Base-by-base conservation (phyloP, 2,329 filamentous ascomycete genomes). In the Grosmannia penicillata region DNA sequence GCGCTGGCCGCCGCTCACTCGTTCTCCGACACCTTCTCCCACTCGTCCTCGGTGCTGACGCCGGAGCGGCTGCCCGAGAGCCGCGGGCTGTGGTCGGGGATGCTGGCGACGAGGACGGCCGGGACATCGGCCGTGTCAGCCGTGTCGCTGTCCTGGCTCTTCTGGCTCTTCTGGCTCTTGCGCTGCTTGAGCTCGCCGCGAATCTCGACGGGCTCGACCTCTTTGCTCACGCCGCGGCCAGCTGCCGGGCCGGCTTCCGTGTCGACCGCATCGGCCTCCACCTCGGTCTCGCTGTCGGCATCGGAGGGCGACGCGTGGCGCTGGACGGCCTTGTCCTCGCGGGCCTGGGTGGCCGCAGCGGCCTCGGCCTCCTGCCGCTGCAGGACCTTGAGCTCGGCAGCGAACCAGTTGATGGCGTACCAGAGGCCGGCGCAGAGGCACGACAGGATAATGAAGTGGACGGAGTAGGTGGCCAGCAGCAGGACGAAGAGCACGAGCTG, bases 351-450 rank as follows among this genome's bases (percentile, higher is more conserved):
- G 34, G 57, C 57, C 13, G 24, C 31, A 8, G 37, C 41, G 15
- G 63, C 56, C 36, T 57, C 57, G 43, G 63, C 59, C 43, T 62
- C 56, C 22, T 50, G 56, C 29, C 52, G 59, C 52, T 71, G 68
- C 43, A 62, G 62, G 36, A 55, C 53, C 44, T 60, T 61, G 35
- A 76, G 55, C 61, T 76, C 89, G 33, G 62, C 62, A 39, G 84
- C 86, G 54, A 98, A 96, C 91, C 91, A 98, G 70, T 96, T 96
- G 62, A 96, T 87, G 41, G 82, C 75, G 65, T 74, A 86, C 91
- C 91, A 98, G 26, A 96, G 68, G 5, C 82, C 82, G 24, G 64
- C 87, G 46, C 76, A 84, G 9, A 98, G 66, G 42, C 78, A 52
- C 11, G 84, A 93, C 6, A 98, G 72, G 41, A 89, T 68, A 45